Base-by-base conservation (phyloP, 2,329 filamentous ascomycete genomes). In the Phoma sp. region DNA sequence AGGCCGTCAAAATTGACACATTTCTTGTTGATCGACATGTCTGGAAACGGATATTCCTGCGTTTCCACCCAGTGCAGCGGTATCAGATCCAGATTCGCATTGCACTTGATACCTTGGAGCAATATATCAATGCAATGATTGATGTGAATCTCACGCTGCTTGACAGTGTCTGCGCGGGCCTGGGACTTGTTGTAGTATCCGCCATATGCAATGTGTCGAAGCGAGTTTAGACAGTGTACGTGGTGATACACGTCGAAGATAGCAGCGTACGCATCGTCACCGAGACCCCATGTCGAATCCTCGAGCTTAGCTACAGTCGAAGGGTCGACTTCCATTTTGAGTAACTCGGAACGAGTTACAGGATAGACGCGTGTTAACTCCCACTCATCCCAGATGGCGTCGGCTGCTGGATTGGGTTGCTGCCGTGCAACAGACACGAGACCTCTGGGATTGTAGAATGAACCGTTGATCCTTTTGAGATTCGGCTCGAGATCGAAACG, bases 201-300 rank as follows among this genome's bases (percentile, higher is more conserved):
- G 18, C 50, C 50, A 25, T 60, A 55, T 10, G 48, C 52, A 10
- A 52, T 39, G n/a, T 58, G 51, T 4, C 59, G 48, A 24, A 59
- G 27, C 5, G 56, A 57, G 27, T 61, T 59, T 11, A 61, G 39
- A 23, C 59, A 61, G 38, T 61, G 59, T 2, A 59, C n/a, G 23
- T 61, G 55, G 36, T 61, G 59, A 23, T 61, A 59, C 6, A 55
- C 49, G 23, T 61, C 59, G 30, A 59, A 58, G 24, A 56, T 58
- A 1, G 58, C 32, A 1, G 58, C 58, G 25, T 61, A 58, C 3
- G 55, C 48, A 33, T 61, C 53, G 36, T 54, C 46, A 8, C 58
- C 58, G n/a, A 60, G 39, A 11, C 55, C 52, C 44, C 44, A 57
- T 6, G 43, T 47, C 4, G 49, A 29, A 13, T 61, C 47, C 22